These are phyloP conservation scores for Prunus yedoensis DNA, from an alignment of 331 rosid genomes.

Conservation along the genomic window DNA sequence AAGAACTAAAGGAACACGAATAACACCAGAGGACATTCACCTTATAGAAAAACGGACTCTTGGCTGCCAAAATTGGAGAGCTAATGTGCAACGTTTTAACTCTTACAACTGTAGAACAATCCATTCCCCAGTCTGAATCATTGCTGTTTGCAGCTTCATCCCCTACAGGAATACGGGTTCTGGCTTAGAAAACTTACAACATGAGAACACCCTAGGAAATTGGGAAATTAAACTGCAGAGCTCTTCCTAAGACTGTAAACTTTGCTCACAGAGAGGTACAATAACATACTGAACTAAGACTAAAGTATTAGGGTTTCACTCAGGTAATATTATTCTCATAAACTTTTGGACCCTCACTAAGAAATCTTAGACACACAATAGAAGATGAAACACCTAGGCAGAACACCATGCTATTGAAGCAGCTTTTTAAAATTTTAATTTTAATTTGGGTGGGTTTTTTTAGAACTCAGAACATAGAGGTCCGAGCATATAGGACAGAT, in stretches of 20 bases:
- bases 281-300: background rate
- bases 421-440: background rate
- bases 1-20: background rate
- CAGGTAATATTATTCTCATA: background rate
- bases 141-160: slow-evolving; percentile 80
- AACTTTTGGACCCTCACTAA: background rate
- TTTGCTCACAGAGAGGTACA: background rate
- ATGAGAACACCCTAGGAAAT: background rate
- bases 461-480: background rate
- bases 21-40: background rate
- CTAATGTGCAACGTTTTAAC: slow-evolving; percentile 86
- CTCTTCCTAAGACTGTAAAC: background rate
- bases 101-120: slow-evolving; percentile 63
- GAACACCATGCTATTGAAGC: background rate
- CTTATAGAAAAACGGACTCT: slow-evolving; percentile 79
- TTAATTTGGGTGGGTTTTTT: background rate
- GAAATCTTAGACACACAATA: background rate
- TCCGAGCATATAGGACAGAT: background rate
- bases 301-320: background rate
- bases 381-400: background rate
- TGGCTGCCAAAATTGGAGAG: slow-evolving; percentile 98
- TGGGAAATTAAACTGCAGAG: background rate
- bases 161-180: slow-evolving; percentile 44
- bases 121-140: slow-evolving; percentile 84
- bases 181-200: background rate